phyloP scores from a whole-genome alignment of 176 grass and related monocot genomes.

The Tillandsia fasciculata region DNA sequence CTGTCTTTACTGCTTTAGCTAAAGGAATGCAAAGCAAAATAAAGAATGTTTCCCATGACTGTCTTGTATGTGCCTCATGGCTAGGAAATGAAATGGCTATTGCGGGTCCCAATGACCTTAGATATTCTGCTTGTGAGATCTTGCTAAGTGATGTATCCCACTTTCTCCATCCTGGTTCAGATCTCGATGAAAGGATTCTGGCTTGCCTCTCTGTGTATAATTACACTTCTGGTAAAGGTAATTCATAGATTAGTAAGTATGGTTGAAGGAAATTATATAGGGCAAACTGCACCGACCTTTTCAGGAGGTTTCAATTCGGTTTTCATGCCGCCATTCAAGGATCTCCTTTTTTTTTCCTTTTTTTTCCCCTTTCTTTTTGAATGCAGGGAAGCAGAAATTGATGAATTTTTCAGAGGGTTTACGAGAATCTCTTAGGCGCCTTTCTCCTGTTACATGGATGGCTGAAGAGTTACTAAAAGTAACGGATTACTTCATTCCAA shows the following conservation, averaged over 20 bases:
- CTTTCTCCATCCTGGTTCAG: slow-evolving; percentile 70
- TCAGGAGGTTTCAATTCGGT: not conserved
- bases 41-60: slow-evolving; percentile 65
- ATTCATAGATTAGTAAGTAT: not conserved
- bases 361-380: slow-evolving; percentile 4
- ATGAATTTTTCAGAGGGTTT: slow-evolving; percentile 83
- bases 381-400: slow-evolving; percentile 78
- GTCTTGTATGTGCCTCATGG: slow-evolving; percentile 61
- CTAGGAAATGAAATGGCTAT: slow-evolving; percentile 65
- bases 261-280: not conserved
- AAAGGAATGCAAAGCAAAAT: slow-evolving; percentile 76
- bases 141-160: slow-evolving; percentile 53
- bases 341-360: not conserved
- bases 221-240: slow-evolving; percentile 97
- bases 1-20: slow-evolving; percentile 46
- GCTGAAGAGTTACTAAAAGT: slow-evolving; percentile 94
- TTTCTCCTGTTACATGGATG: slow-evolving; percentile 94
- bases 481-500: slow-evolving; percentile 79
- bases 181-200: slow-evolving; percentile 77
- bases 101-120: slow-evolving; percentile 40
- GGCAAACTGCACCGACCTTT: no score
- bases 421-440: slow-evolving; percentile 71
- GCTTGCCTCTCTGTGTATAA: slow-evolving; percentile 86
- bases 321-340: not conserved
- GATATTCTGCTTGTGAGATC: slow-evolving; percentile 58